Conservation (phyloP, 768 basidiomycete species). For the Fibroporia radiculosa region DNA sequence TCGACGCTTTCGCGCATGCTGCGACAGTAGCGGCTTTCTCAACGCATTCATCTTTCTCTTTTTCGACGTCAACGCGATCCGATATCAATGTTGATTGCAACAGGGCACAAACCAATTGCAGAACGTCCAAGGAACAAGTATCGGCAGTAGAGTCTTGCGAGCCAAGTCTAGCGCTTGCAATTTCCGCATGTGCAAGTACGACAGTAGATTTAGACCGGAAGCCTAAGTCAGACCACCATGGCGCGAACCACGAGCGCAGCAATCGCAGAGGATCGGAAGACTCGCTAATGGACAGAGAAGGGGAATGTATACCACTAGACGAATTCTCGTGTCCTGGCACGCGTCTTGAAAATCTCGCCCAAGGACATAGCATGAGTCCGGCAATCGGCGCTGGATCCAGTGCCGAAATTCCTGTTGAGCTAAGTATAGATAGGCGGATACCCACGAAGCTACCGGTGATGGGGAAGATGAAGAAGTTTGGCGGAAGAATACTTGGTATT, state of each 20-base stretch:
- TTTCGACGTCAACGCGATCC: constrained; percentile 16
- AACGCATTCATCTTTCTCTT: constrained; percentile 9
- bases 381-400: too few species aligned
- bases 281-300: too few species aligned
- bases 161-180: neutral
- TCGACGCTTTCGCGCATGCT: constrained; percentile 20
- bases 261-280: too few species aligned
- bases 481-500: constrained; percentile 8
- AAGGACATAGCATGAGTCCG: too few species aligned
- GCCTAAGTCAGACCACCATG: neutral
- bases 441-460: constrained; percentile 6
- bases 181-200: neutral
- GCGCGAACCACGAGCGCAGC: too few species aligned
- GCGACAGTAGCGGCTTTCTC: constrained; percentile 9
- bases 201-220: neutral
- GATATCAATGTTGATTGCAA: neutral
- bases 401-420: neutral
- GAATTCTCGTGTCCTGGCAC: too few species aligned
- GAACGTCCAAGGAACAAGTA: too few species aligned
- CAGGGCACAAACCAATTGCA: neutral
- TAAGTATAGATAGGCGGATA: neutral
- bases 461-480: constrained; percentile 11
- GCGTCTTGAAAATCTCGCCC: too few species aligned
- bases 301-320: too few species aligned
- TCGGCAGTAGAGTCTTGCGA: neutral